Evolutionary conservation across 768 basidiomycete genomes (phyloP).

Genomic region (Jaapia argillacea): DNA sequence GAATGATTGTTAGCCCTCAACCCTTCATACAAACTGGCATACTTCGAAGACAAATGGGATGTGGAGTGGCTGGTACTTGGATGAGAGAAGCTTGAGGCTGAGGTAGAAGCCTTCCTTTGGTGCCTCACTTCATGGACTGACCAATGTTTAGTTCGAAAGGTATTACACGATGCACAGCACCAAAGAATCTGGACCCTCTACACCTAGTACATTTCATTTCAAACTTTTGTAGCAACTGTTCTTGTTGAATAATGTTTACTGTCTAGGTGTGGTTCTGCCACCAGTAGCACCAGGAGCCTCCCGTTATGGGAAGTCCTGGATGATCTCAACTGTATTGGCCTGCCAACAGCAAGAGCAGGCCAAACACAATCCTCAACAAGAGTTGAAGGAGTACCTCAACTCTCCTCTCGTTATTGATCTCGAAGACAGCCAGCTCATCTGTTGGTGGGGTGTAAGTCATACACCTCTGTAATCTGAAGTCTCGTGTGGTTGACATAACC

Average conservation of each 20-base stretch:
- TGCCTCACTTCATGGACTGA: not conserved
- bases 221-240: not conserved
- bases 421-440: constrained; percentile 7
- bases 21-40: not conserved
- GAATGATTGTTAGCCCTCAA: not conserved
- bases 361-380: constrained; percentile 4
- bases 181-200: not conserved
- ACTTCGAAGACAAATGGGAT: not conserved
- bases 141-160: not conserved
- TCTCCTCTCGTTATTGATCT: constrained; percentile 8
- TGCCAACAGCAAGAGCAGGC: not conserved
- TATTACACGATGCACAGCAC: too few relatives aligned
- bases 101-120: not conserved
- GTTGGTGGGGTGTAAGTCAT: constrained; percentile 15
- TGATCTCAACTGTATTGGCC: constrained; percentile 8
- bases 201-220: not conserved
- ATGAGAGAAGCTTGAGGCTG: not conserved
- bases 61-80: not conserved
- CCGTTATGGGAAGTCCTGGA: constrained; percentile 8
- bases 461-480: not conserved
- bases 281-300: not conserved
- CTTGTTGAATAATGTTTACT: not conserved
- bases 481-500: not conserved
- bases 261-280: not conserved
- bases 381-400: constrained; percentile 7